Evolutionary conservation across 2,329 filamentous ascomycete genomes (phyloP), one percentile per base, ranked within the genome.

Genomic region (Chrysoporthe austroafricana): DNA sequence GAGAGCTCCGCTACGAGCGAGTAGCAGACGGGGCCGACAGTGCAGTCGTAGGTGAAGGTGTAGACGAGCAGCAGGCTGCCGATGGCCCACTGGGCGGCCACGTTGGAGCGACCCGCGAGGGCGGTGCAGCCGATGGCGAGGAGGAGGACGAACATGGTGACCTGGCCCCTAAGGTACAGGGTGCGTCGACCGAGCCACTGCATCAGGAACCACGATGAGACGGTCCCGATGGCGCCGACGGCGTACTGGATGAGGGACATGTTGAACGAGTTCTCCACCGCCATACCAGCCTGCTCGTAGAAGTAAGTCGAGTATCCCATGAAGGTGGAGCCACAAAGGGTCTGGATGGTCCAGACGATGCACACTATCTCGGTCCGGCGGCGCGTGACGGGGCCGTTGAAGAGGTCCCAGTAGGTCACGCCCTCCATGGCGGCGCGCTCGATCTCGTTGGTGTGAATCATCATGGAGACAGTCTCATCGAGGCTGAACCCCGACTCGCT

Each of bases 381-480:
- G n/a, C 83, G 80, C 0, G 83, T 76, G 71, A 88, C 82, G 42
- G 81, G 72, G 6, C 83, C 83, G 46, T 77, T 80, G 78, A 88
- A 88, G 73, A 83, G 85, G 73, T 87, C 83, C 16, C 70, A 70
- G 72, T 86, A 87, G 0, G 72, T 77, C 0, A 80, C 79, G 1
- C 84, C 83, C 8, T 77, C 76, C 8, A 79, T 80, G 57, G 79
- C 69, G 32, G 76, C 71, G 71, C 80, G 81, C 71, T 86, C 84
- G 66, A 83, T 74, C 73, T 82, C 79, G 69, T 86, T 83, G 7
- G 85, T 87, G 70, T 86, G 80, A 46, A 82, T 79, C 72, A 87
- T 86, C 82, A 87, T 81, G 18, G 84, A 82, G 13, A 88, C 74
- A 0, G 81, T 81, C 68, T 83, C 79, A 67, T 85, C 81, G 4